Base-by-base conservation (phyloP, 1,284 basidiomycete species). In the Rugosomyces carneus region DNA sequence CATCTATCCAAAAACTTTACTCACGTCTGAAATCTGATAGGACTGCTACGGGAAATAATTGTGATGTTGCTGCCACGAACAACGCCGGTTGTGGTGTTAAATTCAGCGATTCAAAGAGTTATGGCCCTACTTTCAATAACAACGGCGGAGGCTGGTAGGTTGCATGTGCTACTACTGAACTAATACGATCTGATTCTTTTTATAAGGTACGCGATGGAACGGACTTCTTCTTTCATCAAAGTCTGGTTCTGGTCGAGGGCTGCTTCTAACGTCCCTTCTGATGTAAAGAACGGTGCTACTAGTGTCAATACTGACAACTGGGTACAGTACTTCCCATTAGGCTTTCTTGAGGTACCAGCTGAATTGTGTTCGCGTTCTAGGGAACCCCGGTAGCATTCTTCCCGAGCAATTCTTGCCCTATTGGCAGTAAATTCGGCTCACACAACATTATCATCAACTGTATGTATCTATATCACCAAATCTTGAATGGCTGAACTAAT, bases 121-220 rank as follows among this genome's bases (percentile, higher is more conserved):
- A 72, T 54, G 81, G 81, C 2, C 75, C 78, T 11, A 53, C 62
- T 7, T 81, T 84, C 67, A 84, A 86, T 58, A 59, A 54, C 20
- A 71, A 68, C 45, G 76, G 79, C 15, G 83, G 81, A n/a, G 80
- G 80, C 49, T 81, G 75, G 73, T 74, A 16, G n/a, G n/a, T n/a
- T n/a, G n/a, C n/a, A n/a, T n/a, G n/a, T n/a, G n/a, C n/a, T n/a
- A n/a, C n/a, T n/a, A n/a, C n/a, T n/a, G n/a, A n/a, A n/a, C n/a
- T n/a, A n/a, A n/a, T n/a, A n/a, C n/a, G n/a, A n/a, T n/a, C n/a
- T n/a, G n/a, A n/a, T n/a, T n/a, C n/a, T n/a, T n/a, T n/a, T n/a
- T n/a, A n/a, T n/a, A n/a, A 62, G 63, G 54, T 76, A 72, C 49
- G 73, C 68, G 0, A 68, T 75, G 57, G 74, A 76, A 57, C 62